These are phyloP conservation scores for Syncephalastrum contaminatum DNA, from an alignment of 371 early-diverging fungal species.

Conservation along the genomic window DNA sequence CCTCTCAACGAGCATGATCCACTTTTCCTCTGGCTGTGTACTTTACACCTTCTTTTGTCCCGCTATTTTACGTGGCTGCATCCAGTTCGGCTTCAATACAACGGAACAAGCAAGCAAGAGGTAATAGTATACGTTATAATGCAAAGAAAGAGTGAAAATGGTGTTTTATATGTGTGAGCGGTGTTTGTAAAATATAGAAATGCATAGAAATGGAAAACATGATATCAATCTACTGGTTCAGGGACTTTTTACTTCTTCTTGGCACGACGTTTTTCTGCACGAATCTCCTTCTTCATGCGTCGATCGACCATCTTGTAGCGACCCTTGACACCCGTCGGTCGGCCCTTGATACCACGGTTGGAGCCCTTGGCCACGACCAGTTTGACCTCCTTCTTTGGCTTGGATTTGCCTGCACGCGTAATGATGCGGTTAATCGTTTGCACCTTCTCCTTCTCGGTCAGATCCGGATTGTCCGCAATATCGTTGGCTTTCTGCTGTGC, in stretches of 20 bases:
- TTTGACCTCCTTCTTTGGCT: slow-evolving; percentile 73
- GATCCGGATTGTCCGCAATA: slow-evolving; percentile 84
- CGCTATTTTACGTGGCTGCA: too few relatives aligned
- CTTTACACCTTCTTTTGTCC: too few relatives aligned
- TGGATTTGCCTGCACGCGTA: slow-evolving; percentile 64
- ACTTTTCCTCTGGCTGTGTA: too few relatives aligned
- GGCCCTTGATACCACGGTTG: slow-evolving; percentile 86
- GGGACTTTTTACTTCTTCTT: slow-evolving; percentile 36
- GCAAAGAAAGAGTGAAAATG: too few relatives aligned
- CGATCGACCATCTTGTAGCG: slow-evolving; percentile 93
- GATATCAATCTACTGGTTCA: too few relatives aligned
- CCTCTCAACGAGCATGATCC: too few relatives aligned
- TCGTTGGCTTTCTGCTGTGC: slow-evolving; percentile 87
- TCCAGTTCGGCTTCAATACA: too few relatives aligned
- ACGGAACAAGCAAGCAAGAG: too few relatives aligned
- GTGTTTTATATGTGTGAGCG: too few relatives aligned
- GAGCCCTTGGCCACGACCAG: slow-evolving; percentile 91
- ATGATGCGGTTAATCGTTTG: slow-evolving; percentile 78
- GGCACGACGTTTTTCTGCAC: slow-evolving; percentile 75
- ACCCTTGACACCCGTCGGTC: slow-evolving; percentile 97
- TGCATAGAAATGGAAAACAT: too few relatives aligned
- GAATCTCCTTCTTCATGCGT: slow-evolving; percentile 91
- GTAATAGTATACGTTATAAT: too few relatives aligned
- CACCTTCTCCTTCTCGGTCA: slow-evolving; percentile 89
- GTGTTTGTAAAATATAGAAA: too few relatives aligned